phyloP scores from a whole-genome alignment of 345 rosid genomes.

The Eutrema yunnanense region DNA sequence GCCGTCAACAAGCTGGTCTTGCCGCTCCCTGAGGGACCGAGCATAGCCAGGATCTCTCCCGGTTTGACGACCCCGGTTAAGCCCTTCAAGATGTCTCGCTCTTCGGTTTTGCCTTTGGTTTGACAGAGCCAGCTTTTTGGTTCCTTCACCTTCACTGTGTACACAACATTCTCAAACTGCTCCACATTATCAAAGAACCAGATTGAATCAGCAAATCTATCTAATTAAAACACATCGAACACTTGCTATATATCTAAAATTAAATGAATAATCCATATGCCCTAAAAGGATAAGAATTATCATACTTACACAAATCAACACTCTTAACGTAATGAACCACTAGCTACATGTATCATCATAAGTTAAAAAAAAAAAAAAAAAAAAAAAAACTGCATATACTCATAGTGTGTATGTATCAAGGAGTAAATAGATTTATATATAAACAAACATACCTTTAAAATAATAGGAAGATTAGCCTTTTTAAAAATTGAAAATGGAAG shows the following conservation, averaged over 20 bases:
- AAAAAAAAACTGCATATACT: not conserved
- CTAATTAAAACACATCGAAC: not conserved
- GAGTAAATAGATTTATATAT: not conserved
- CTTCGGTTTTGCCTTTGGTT: constrained; percentile 28
- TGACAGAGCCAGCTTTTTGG: constrained; percentile 11
- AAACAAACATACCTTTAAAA: constrained; percentile 32
- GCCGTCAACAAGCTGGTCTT: constrained; percentile 52
- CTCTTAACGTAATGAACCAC: not conserved
- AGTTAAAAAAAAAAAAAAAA: too few species aligned
- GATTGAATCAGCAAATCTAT: not conserved
- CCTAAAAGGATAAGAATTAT: not conserved
- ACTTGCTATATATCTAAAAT: not conserved
- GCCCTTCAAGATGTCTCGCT: constrained; percentile 43
- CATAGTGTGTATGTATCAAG: not conserved
- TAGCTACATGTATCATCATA: not conserved
- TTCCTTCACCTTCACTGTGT: constrained; percentile 35
- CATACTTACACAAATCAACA: not conserved
- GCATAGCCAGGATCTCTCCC: constrained; percentile 53
- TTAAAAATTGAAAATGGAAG: constrained; percentile 29
- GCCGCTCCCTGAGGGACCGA: constrained; percentile 58
- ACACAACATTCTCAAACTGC: constrained; percentile 53
- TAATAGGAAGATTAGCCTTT: constrained; percentile 33
- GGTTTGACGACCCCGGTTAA: constrained; percentile 44
- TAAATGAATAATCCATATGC: not conserved
- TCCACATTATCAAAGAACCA: not conserved